Evolutionary conservation across 2,329 filamentous ascomycete genomes (phyloP).

Genomic region (Coniochaeta sp.): DNA sequence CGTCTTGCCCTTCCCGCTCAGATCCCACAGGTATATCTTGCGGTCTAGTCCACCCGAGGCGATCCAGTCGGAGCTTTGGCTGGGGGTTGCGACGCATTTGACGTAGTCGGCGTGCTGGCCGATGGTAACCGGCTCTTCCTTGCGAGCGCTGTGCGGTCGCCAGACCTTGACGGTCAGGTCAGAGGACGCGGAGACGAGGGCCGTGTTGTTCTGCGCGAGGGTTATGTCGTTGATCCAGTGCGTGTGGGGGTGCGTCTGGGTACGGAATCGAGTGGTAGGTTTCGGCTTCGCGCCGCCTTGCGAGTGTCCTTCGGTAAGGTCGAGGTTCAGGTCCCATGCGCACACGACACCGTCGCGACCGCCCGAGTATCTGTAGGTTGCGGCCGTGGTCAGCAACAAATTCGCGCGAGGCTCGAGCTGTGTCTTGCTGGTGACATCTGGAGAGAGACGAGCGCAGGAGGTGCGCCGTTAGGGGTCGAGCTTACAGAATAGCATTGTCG

Average conservation of each 20-base stretch:
- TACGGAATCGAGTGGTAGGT: constrained; percentile 47
- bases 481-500: constrained; percentile 79
- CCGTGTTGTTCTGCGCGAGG: constrained; percentile 68
- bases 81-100: constrained; percentile 80
- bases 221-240: constrained; percentile 95
- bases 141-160: constrained; percentile 64
- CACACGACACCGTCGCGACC: constrained; percentile 94
- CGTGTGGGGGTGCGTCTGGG: constrained; percentile 69
- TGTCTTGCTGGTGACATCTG: background rate
- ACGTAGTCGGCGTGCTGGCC: constrained; percentile 95
- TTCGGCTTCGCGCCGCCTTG: constrained; percentile 21
- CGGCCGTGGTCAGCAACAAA: constrained; percentile 16
- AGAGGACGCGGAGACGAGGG: constrained; percentile 85
- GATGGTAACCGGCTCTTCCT: constrained; percentile 68
- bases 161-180: constrained; percentile 90
- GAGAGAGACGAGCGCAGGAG: constrained; percentile 5
- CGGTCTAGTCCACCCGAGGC: constrained; percentile 90
- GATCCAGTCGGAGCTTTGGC: constrained; percentile 64
- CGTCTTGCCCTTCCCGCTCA: constrained; percentile 78
- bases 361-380: constrained; percentile 74
- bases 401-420: constrained; percentile 8
- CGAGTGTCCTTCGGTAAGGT: constrained; percentile 36
- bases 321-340: constrained; percentile 82
- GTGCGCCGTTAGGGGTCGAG: constrained; percentile 6
- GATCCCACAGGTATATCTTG: constrained; percentile 88